phyloP scores from a whole-genome alignment of 306 rosid species.

The Malus sylvestris region DNA sequence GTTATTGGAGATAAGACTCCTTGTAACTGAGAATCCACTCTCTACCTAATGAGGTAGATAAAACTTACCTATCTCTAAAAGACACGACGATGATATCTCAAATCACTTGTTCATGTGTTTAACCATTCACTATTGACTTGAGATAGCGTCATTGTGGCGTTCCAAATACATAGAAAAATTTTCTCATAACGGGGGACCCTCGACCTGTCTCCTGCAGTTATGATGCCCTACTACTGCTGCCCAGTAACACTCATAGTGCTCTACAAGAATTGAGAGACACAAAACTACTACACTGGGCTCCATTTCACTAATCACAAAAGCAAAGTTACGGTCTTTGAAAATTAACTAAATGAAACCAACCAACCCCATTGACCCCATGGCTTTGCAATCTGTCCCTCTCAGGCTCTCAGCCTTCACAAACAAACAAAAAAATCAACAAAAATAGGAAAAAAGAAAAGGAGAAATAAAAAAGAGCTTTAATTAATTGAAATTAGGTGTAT shows the following conservation, averaged over 20 bases:
- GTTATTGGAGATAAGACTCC: too few species aligned
- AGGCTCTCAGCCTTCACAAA: not conserved
- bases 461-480: not conserved
- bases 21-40: too few species aligned
- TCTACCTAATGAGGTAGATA: not conserved
- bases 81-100: not conserved
- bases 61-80: not conserved
- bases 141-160: not conserved
- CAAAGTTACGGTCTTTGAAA: not conserved
- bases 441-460: not conserved
- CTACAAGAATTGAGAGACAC: not conserved
- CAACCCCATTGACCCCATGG: not conserved
- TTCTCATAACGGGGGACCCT: not conserved
- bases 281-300: not conserved
- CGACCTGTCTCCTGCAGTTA: not conserved
- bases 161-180: not conserved
- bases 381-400: not conserved
- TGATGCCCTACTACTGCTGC: not conserved
- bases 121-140: not conserved
- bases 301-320: not conserved
- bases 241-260: not conserved
- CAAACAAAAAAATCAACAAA: not conserved
- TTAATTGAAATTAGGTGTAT: not conserved
- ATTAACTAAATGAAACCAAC: not conserved
- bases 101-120: too few species aligned